phyloP scores from a whole-genome alignment of 2,329 filamentous ascomycete genomes.

The Colletotrichum sublineola region DNA sequence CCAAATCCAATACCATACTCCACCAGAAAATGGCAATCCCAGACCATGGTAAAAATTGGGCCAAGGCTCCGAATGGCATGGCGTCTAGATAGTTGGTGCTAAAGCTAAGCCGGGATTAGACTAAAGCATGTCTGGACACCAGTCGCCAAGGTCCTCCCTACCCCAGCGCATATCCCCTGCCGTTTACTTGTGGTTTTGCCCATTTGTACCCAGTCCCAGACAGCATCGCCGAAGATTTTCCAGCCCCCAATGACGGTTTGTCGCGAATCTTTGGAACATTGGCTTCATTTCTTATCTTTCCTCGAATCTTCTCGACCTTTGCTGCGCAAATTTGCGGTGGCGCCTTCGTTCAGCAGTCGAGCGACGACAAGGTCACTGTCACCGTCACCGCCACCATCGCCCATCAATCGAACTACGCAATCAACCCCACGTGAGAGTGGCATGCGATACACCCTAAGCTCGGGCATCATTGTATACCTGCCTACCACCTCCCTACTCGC shows the following conservation, averaged over 20 bases:
- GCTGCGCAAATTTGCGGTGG: not conserved
- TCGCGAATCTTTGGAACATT: not conserved
- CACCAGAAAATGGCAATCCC: constrained; percentile 5
- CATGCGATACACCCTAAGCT: not conserved
- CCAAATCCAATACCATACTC: not conserved
- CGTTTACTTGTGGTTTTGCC: constrained; percentile 2
- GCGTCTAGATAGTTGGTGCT: not conserved
- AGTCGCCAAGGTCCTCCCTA: constrained; percentile 6
- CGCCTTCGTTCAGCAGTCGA: not conserved
- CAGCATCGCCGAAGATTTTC: constrained; percentile 23
- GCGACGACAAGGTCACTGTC: not conserved
- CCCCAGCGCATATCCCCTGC: constrained; percentile 13
- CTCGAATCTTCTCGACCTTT: not conserved
- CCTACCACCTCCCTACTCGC: not conserved
- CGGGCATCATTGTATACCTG: not conserved
- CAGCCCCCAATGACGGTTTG: constrained; percentile 5
- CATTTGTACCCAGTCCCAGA: not conserved
- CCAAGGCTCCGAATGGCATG: constrained; percentile 13
- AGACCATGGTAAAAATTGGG: not conserved
- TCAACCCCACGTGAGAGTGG: not conserved
- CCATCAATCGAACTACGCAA: constrained; percentile 1
- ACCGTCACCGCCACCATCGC: not conserved
- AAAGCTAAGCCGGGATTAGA: constrained; percentile 2
- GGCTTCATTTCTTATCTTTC: not conserved
- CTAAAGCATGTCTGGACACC: not conserved